A percentile compares a stretch with the other conserved stretches of the same genome.
Conservation (phyloP, 305 asterid genomes). For the Striga hermonthica region DNA sequence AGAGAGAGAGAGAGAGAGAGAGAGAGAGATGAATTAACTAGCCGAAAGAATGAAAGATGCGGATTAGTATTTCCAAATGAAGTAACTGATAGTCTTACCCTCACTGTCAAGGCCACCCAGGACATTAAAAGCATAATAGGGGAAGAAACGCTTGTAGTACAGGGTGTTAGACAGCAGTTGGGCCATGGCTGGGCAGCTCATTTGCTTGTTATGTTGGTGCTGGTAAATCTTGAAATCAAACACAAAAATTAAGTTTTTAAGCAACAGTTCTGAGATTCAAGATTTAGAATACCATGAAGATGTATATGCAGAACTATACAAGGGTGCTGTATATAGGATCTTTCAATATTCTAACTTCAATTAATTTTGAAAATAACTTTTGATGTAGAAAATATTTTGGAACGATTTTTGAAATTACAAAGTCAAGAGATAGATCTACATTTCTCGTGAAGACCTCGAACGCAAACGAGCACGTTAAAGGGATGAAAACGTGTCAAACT, state of each 20-base stretch:
- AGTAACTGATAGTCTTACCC: constrained; percentile 46
- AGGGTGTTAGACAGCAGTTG: constrained; percentile 84
- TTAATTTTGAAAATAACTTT: too few species aligned
- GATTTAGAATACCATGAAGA: background rate
- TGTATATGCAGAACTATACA: background rate
- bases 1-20: constrained; percentile 18
- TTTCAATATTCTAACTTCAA: background rate
- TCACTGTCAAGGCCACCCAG: constrained; percentile 87
- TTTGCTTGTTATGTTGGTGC: constrained; percentile 79
- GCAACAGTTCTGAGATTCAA: background rate
- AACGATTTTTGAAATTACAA: too few species aligned
- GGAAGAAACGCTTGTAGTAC: constrained; percentile 91
- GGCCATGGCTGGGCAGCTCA: constrained; percentile 93
- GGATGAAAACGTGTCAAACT: too few species aligned
- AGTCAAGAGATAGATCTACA: too few species aligned
- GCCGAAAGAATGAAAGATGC: constrained; percentile 3
- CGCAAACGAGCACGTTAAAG: too few species aligned
- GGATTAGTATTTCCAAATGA: constrained; percentile 20
- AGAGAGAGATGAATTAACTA: constrained; percentile 24
- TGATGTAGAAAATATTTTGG: too few species aligned
- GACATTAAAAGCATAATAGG: constrained; percentile 88
- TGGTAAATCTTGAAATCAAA: constrained; percentile 55
- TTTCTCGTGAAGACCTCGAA: too few species aligned
- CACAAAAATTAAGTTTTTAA: background rate
- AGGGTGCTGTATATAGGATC: background rate